A percentile compares a stretch with the other conserved stretches of the same genome.
Conservation (phyloP, 2,329 filamentous ascomycete species). For the Tolypocladium amazonense region DNA sequence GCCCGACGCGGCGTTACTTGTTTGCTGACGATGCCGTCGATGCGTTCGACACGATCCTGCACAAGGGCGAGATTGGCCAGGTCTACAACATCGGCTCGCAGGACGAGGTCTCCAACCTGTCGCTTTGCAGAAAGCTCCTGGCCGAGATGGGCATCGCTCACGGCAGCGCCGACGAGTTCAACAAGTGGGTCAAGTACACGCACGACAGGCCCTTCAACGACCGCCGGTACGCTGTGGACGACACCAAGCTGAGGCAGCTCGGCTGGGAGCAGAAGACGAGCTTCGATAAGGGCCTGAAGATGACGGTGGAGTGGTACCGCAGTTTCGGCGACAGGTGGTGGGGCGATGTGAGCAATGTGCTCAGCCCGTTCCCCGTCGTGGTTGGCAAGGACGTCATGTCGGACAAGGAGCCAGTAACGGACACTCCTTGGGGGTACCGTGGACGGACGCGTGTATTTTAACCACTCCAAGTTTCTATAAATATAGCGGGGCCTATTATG, state of each 20-base stretch:
- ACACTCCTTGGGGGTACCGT: too few species aligned
- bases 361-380: conserved; percentile 57
- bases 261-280: conserved; percentile 60
- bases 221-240: conserved; percentile 61
- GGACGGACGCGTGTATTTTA: too few species aligned
- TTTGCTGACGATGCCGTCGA: conserved; percentile 72
- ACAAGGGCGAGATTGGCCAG: conserved; percentile 63
- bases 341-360: conserved; percentile 60
- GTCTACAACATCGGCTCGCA: conserved; percentile 75
- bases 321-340: conserved; percentile 58
- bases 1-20: conserved; percentile 63
- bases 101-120: conserved; percentile 66
- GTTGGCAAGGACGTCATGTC: too few species aligned
- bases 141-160: conserved; percentile 47
- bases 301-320: conserved; percentile 61
- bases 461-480: too few species aligned
- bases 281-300: conserved; percentile 51
- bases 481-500: too few species aligned
- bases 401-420: too few species aligned
- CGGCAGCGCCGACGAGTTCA: conserved; percentile 39
- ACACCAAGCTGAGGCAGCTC: conserved; percentile 52
- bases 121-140: conserved; percentile 56
- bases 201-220: conserved; percentile 73
- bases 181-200: conserved; percentile 62
- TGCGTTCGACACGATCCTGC: conserved; percentile 74